Evolutionary conservation across 2,329 filamentous ascomycete species (phyloP).

Genomic region (Colletotrichum noveboracense): DNA sequence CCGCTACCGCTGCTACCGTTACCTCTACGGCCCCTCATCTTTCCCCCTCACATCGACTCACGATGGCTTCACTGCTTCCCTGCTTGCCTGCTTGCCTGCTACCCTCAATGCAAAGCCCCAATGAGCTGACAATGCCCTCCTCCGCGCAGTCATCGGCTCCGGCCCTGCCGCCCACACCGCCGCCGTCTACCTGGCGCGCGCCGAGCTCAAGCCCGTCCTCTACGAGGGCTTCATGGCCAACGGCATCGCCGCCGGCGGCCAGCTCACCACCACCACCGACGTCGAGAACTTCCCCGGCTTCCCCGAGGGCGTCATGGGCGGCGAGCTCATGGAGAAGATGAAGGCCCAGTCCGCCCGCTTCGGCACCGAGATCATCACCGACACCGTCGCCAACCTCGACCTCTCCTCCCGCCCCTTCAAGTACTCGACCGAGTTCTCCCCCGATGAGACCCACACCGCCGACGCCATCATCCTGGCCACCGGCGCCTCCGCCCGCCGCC

Average conservation of each 20-base stretch:
- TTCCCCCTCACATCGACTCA: not conserved
- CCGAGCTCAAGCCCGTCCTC: constrained; percentile 91
- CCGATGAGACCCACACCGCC: constrained; percentile 83
- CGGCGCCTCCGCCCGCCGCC: constrained; percentile 86
- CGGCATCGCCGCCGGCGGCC: constrained; percentile 92
- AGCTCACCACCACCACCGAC: constrained; percentile 97
- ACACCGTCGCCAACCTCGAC: constrained; percentile 91
- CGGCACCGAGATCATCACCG: constrained; percentile 90
- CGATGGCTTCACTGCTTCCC: not conserved
- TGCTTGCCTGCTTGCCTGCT: not conserved
- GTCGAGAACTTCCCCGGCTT: constrained; percentile 99
- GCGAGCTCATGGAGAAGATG: constrained; percentile 95
- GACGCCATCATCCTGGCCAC: constrained; percentile 95
- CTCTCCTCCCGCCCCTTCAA: constrained; percentile 85
- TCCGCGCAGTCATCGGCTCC: constrained; percentile 75
- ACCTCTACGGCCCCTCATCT: constrained; percentile 16
- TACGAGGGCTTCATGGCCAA: constrained; percentile 99
- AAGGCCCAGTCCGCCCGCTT: constrained; percentile 88
- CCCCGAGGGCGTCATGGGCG: constrained; percentile 84
- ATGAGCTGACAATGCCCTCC: not conserved
- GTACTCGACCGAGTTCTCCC: constrained; percentile 89
- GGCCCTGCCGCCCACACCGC: constrained; percentile 97
- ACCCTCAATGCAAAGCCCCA: not conserved
- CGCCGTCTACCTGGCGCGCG: constrained; percentile 93
- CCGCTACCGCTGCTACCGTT: not conserved